Conservation (phyloP, 2,329 filamentous ascomycete species). For the Aplosporella prunicola region DNA sequence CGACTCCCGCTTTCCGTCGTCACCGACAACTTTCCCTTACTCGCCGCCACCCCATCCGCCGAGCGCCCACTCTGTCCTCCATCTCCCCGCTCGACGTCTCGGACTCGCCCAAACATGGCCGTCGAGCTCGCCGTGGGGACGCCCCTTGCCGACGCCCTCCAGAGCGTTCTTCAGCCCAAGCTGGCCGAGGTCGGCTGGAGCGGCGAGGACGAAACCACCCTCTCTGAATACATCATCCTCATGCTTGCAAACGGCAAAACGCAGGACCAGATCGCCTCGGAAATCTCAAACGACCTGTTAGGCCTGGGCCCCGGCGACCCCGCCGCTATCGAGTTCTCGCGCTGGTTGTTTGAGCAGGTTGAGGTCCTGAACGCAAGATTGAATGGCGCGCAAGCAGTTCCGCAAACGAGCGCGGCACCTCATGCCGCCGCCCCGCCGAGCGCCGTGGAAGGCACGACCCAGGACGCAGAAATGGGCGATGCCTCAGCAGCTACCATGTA, state of each 20-base stretch:
- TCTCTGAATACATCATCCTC: constrained; percentile 92
- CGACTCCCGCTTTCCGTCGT: too few relatives aligned
- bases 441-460: constrained; percentile 6
- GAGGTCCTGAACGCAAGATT: constrained; percentile 55
- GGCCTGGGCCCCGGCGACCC: constrained; percentile 74
- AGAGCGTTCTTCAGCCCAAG: constrained; percentile 76
- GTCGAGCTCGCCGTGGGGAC: constrained; percentile 68
- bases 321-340: constrained; percentile 71
- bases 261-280: constrained; percentile 76
- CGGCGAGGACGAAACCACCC: constrained; percentile 68
- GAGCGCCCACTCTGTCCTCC: constrained; percentile 12
- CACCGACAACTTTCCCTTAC: too few relatives aligned
- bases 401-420: constrained; percentile 14
- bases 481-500: constrained; percentile 35
- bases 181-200: constrained; percentile 90
- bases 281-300: constrained; percentile 81
- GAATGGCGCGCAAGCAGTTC: constrained; percentile 35
- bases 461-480: constrained; percentile 65
- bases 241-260: constrained; percentile 96
- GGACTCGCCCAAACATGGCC: constrained; percentile 60
- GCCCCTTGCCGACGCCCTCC: constrained; percentile 76
- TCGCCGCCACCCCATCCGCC: too few relatives aligned
- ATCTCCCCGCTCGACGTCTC: not conserved
- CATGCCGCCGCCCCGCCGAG: constrained; percentile 6
- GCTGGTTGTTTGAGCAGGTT: constrained; percentile 90